phyloP scores from a whole-genome alignment of 306 rosid species.

The Casuarina glauca region DNA sequence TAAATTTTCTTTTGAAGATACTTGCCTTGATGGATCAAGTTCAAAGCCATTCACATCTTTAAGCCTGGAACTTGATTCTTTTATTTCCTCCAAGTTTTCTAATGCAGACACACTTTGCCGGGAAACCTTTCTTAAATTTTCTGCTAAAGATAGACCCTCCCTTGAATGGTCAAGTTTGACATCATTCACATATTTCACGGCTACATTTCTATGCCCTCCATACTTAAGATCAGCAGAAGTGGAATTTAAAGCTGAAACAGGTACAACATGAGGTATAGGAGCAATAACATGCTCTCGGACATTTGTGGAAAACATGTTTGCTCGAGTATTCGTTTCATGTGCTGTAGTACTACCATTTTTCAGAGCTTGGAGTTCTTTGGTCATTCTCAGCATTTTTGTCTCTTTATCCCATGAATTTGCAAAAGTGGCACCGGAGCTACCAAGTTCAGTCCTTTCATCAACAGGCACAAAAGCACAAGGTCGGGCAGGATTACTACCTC shows the following conservation, averaged over 20 bases:
- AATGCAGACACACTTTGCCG: constrained; percentile 4
- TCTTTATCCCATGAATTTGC: neutral
- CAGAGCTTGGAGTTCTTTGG: neutral
- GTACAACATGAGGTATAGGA: constrained; percentile 7
- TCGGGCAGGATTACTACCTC: constrained; percentile 14
- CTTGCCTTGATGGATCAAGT: too few relatives aligned
- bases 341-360: neutral
- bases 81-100: constrained; percentile 1
- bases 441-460: constrained; percentile 21
- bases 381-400: constrained; percentile 13
- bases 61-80: neutral
- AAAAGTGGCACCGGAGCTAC: neutral
- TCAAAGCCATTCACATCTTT: too few relatives aligned
- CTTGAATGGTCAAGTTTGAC: neutral
- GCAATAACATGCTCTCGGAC: constrained; percentile 16
- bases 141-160: neutral
- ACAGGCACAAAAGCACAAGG: constrained; percentile 7
- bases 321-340: constrained; percentile 24
- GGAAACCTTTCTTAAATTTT: constrained; percentile 10
- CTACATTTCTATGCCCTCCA: neutral
- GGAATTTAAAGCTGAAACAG: constrained; percentile 21
- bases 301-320: constrained; percentile 22
- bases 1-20: too few relatives aligned
- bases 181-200: constrained; percentile 31
- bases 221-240: constrained; percentile 17